Conservation (phyloP, 768 basidiomycete species). For the Suillus tomentosus region DNA sequence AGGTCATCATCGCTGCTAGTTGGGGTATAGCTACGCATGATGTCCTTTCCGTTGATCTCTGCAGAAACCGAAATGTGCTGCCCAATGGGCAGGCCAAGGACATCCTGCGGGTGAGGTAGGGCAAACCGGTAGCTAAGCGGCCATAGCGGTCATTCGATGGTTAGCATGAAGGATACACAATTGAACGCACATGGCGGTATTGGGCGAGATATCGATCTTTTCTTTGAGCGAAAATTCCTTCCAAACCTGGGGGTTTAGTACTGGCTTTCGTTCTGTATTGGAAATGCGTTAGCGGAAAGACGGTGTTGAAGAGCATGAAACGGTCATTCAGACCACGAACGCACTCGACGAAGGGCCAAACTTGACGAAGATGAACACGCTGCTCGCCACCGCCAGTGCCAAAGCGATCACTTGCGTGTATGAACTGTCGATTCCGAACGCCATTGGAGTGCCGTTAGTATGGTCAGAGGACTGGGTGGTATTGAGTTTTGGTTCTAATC, state of each 20-base stretch:
- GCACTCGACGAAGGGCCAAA: conserved; percentile 41
- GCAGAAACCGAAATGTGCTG: conserved; percentile 95
- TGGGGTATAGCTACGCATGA: conserved; percentile 94
- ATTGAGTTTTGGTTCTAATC: conserved; percentile 42
- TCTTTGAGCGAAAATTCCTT: conserved; percentile 77
- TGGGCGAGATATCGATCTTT: conserved; percentile 86
- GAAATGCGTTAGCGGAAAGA: conserved; percentile 11
- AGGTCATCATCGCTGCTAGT: conserved; percentile 91
- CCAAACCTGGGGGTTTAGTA: conserved; percentile 76
- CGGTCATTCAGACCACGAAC: conserved; percentile 28
- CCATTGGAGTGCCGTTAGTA: conserved; percentile 16
- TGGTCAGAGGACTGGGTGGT: background rate
- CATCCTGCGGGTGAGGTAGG: conserved; percentile 69
- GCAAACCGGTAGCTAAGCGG: conserved; percentile 84
- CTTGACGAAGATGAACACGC: conserved; percentile 55
- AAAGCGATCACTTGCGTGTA: conserved; percentile 52
- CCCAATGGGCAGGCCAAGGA: conserved; percentile 92
- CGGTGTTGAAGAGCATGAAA: conserved; percentile 1
- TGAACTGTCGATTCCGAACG: conserved; percentile 13
- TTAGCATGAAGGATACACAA: conserved; percentile 7
- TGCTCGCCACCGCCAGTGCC: conserved; percentile 50
- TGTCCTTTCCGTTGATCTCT: conserved; percentile 87
- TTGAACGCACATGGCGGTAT: conserved; percentile 84
- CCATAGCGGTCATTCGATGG: conserved; percentile 2
- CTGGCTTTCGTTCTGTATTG: conserved; percentile 61